A percentile compares a stretch with the other conserved stretches of the same genome.
Conservation (phyloP, 176 grass and related monocot species). For the Bromus sterilis region DNA sequence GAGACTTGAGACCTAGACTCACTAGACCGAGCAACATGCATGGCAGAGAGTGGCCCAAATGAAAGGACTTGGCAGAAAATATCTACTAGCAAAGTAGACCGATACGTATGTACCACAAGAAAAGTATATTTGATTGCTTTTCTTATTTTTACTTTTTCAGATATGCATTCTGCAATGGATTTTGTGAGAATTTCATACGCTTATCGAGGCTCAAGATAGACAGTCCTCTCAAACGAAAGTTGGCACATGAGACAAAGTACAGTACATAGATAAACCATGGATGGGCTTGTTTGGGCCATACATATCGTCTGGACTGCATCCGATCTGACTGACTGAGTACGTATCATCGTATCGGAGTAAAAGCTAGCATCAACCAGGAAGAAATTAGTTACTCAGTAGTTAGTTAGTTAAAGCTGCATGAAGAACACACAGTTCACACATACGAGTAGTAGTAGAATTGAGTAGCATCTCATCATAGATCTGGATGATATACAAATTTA, state of each 20-base stretch:
- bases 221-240: neutral
- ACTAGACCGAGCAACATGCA: neutral
- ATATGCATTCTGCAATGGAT: neutral
- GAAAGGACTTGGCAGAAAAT: neutral
- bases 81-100: neutral
- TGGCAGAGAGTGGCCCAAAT: neutral
- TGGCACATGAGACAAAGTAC: neutral
- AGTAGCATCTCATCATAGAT: conserved; percentile 17
- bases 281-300: neutral
- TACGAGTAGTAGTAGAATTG: neutral
- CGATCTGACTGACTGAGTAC: neutral
- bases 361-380: neutral
- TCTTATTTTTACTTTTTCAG: neutral
- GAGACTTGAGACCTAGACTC: neutral
- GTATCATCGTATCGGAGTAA: neutral
- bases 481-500: conserved; percentile 44
- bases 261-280: neutral
- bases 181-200: neutral
- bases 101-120: neutral
- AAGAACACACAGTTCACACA: neutral
- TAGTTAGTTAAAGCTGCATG: neutral
- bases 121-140: neutral
- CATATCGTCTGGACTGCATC: neutral
- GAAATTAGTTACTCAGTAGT: too few relatives aligned
- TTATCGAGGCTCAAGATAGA: neutral